Evolutionary conservation across 2,329 filamentous ascomycete species (phyloP), one percentile per base, ranked within the genome.

Genomic region (Cladophialophora carrionii): DNA sequence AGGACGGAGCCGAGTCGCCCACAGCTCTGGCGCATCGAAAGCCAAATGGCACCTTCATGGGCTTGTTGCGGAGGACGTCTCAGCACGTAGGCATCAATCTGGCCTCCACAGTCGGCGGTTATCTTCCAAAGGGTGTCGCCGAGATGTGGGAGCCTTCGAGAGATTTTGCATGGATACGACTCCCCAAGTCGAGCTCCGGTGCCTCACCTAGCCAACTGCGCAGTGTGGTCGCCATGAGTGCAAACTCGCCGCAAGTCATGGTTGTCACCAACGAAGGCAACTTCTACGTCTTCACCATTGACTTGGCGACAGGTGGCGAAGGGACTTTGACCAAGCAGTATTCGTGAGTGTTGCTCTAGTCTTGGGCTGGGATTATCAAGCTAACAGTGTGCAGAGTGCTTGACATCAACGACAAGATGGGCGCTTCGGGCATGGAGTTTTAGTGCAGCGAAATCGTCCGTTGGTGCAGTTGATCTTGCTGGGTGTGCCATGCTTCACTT

Each of bases 191-290:
- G 6, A 73, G 72, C 8, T 73, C 72, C 34, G 78, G 78, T 26
- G 73, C 75, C 26, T 73, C 77, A 32, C 62, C 74, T n/a, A 81
- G 83, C 0, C 88, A 91, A 0, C 78, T 96, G 48, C 84, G 90
- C 70, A 96, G 92, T 70, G 94, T 99, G n/a, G 95, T 99, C 51
- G 94, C 95, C 8, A 96, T 99, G 89, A 96, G 91, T 75, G 95
- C 89, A 73, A 96, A 88, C 75, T 93, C 90, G 29, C 95, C 95
- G 0, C 93, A 98, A 73, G 91, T 99, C 56, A 98, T 99, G 93
- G 91, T 98, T 0, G 93, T 97, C 14, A 99, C 95, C 0, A 97
- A 90, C 72, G 95, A 99, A 75, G 95, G 95, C 9, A 89, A 89
- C 26, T 98, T 97, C 74, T 96, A 95, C 72, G 90, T 98, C 32